Conservation (phyloP, 2,329 filamentous ascomycete genomes). For the Monilinia fructigena region DNA sequence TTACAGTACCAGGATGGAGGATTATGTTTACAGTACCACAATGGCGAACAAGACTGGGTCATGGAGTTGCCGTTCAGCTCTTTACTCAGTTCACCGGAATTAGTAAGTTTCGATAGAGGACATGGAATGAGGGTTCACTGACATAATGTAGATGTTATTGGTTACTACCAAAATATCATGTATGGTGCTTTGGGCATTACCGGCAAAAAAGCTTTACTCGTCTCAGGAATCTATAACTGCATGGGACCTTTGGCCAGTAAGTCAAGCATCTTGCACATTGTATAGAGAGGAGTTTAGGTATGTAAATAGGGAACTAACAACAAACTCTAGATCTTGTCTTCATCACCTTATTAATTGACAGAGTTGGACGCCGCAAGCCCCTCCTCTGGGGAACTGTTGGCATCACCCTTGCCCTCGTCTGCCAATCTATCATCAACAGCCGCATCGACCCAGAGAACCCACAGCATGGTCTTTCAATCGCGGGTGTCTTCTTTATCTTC, state of each 20-base stretch:
- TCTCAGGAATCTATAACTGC: conserved; percentile 60
- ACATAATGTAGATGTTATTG: conserved; percentile 52
- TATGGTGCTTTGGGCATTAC: conserved; percentile 58
- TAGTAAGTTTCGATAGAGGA: conserved; percentile 35
- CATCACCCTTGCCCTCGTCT: conserved; percentile 57
- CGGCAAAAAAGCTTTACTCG: conserved; percentile 52
- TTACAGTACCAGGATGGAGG: conserved; percentile 53
- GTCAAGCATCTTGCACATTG: background rate
- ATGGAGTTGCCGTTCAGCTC: conserved; percentile 61
- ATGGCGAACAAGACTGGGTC: conserved; percentile 61
- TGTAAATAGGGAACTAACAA: background rate
- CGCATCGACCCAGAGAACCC: conserved; percentile 45
- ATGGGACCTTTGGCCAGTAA: conserved; percentile 50
- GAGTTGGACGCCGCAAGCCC: conserved; percentile 52
- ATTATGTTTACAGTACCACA: conserved; percentile 58
- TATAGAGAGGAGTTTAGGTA: background rate
- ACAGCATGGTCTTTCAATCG: conserved; percentile 52
- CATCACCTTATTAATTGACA: conserved; percentile 56
- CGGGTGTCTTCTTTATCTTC: conserved; percentile 66
- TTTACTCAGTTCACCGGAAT: conserved; percentile 65
- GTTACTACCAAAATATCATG: conserved; percentile 61
- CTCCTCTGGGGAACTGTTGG: conserved; percentile 53
- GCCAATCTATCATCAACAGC: conserved; percentile 59
- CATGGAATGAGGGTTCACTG: background rate
- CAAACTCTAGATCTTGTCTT: conserved; percentile 54